Evolutionary conservation across 257 asterid genomes (phyloP), one percentile per base, ranked within the genome.

Genomic region (Fraxinus americana): DNA sequence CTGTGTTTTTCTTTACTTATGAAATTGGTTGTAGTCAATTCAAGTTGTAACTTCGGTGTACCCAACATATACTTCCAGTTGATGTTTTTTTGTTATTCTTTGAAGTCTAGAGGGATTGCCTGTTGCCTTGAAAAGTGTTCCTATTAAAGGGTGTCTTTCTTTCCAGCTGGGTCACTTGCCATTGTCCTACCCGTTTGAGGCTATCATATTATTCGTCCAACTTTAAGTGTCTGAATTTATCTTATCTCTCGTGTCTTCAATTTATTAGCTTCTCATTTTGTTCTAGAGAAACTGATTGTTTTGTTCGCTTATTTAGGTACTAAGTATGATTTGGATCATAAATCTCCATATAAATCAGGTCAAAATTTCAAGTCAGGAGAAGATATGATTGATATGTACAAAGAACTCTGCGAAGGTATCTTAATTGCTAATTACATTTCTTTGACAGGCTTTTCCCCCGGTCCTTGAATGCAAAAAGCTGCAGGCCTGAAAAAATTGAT

Each of bases 311-410:
- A 35, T 84, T 69, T 82, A 91, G 99, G 99, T 87, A 92, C 97
- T 83, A 96, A 92, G 89, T 96, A 96, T 79, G 98, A 92, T 85
- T 78, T 93, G 85, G 99, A 96, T 90, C 82, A 88, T 84, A 92
- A 91, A 83, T 85, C 90, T 83, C 92, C 97, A 84, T 86, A 89
- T 87, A 92, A 86, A 83, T 89, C 96, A 1, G 97, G 93, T 61
- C 97, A 96, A 82, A 96, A 91, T 83, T 93, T 89, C 81, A 96
- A 96, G 80, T 89, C 99, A 25, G 99, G 92, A 77, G 97, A 92
- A 86, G 98, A 96, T 87, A 88, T 96, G 99, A 88, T 93, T 75
- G 88, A 84, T 74, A 86, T 91, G 90, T 96, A 93, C 89, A 96
- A 86, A 81, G 92, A 91, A 83, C 86, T 96, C 74, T 91, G 97